Conservation (phyloP, 192 early-diverging fungal species). For the Backusella circina region DNA sequence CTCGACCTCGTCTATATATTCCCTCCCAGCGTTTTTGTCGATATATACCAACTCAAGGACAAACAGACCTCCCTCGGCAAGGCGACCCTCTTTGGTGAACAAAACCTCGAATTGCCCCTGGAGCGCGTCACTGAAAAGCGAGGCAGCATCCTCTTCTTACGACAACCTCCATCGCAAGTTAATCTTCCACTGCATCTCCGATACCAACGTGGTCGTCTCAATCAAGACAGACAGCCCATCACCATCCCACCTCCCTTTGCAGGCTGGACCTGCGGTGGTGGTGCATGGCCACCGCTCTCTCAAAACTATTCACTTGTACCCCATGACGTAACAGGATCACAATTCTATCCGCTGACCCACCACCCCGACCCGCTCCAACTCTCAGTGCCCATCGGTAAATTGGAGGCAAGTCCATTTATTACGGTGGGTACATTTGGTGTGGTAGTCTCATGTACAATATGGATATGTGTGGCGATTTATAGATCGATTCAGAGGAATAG, state of each 20-base stretch:
- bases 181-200: slow-evolving; percentile 24
- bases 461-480: slow-evolving; percentile 2
- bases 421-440: neutral
- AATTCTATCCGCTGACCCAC: neutral
- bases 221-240: slow-evolving; percentile 4
- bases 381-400: slow-evolving; percentile 6
- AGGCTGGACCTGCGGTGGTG: slow-evolving; percentile 27
- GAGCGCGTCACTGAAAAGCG: slow-evolving; percentile 11
- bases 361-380: neutral
- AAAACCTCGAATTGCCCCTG: slow-evolving; percentile 19
- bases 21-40: slow-evolving; percentile 28
- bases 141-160: slow-evolving; percentile 17
- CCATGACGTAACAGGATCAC: neutral
- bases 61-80: neutral
- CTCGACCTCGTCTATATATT: slow-evolving; percentile 24
- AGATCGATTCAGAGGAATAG: slow-evolving; percentile 10
- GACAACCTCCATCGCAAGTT: neutral
- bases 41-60: slow-evolving; percentile 17
- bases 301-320: neutral
- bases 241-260: slow-evolving; percentile 13
- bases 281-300: neutral
- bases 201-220: slow-evolving; percentile 5
- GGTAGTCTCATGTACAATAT: neutral
- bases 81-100: slow-evolving; percentile 14
- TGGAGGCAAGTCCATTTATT: neutral